Percentiles rank a stretch among this genome's conserved stretches.
These are phyloP conservation scores for Viola odorata DNA, from an alignment of 345 rosid genomes.

Conservation along the genomic window DNA sequence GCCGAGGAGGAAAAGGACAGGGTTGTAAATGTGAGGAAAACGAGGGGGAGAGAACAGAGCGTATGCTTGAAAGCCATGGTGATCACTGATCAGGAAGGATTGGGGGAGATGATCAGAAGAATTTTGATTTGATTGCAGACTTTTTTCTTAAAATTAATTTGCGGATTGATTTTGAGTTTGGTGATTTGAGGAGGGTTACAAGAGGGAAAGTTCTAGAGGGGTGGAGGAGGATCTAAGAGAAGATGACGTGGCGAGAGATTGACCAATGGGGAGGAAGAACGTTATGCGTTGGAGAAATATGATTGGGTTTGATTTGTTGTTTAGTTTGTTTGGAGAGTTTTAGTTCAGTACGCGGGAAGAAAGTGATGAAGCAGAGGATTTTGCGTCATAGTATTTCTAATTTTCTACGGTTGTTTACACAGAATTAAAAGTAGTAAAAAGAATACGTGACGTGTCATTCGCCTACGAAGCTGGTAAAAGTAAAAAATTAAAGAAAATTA, in stretches of 20 bases:
- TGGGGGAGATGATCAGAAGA: neutral
- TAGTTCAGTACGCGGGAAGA: neutral
- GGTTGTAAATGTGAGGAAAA: slow-evolving; percentile 33
- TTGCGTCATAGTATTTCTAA: no score
- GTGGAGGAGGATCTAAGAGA: slow-evolving; percentile 12
- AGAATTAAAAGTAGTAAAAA: neutral
- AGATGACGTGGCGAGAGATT: slow-evolving; percentile 43
- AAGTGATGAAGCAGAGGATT: neutral
- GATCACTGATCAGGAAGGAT: neutral
- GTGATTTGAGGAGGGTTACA: neutral
- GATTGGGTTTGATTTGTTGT: slow-evolving; percentile 17
- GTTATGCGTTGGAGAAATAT: slow-evolving; percentile 26
- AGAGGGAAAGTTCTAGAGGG: slow-evolving; percentile 3
- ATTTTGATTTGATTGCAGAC: no score
- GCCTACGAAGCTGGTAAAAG: neutral
- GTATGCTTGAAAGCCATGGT: neutral
- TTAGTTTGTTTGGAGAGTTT: neutral
- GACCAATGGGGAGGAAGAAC: slow-evolving; percentile 38
- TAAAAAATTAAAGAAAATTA: no score
- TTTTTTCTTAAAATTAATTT: neutral
- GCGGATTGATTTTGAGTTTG: neutral
- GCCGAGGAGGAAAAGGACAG: slow-evolving; percentile 33
- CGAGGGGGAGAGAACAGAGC: slow-evolving; percentile 7
- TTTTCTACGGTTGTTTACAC: no score
- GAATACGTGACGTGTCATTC: neutral